Evolutionary conservation across 495 filamentous ascomycete species (phyloP).

Genomic region (Ramalina intermedia): DNA sequence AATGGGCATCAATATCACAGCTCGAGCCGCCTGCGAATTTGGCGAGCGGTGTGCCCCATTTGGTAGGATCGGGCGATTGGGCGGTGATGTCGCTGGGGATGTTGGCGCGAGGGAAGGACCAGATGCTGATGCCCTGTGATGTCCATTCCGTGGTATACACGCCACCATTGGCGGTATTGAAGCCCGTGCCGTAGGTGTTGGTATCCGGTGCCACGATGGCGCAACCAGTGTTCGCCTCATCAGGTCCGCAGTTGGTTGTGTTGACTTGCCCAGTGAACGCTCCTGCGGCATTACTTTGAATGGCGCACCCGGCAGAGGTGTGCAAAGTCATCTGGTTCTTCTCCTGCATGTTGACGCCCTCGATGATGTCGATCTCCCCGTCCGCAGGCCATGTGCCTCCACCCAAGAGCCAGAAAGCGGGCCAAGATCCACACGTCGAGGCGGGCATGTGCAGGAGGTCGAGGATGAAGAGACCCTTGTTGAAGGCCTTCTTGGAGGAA

Average conservation of each 20-base stretch:
- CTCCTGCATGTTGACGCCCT: conserved; percentile 44
- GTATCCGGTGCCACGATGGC: conserved; percentile 2
- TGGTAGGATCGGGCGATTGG: conserved; percentile 42
- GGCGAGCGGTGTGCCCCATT: conserved; percentile 57
- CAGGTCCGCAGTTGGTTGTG: conserved; percentile 10
- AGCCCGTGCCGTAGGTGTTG: conserved; percentile 43
- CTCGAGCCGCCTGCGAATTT: conserved; percentile 33
- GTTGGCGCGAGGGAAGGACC: conserved; percentile 54
- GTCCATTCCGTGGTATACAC: conserved; percentile 72
- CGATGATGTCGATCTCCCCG: conserved; percentile 64
- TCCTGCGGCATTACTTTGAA: conserved; percentile 13
- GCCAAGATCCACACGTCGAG: conserved; percentile 43
- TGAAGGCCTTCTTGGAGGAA: conserved; percentile 37
- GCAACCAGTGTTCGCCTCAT: conserved; percentile 29
- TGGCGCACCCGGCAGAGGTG: conserved; percentile 42
- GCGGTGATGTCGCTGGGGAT: conserved; percentile 47
- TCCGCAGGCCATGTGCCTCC: conserved; percentile 45
- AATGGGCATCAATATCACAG: conserved; percentile 54
- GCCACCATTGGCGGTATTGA: conserved; percentile 63
- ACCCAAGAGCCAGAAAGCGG: conserved; percentile 43
- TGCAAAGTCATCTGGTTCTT: conserved; percentile 53
- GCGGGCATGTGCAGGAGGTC: conserved; percentile 44
- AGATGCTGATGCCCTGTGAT: conserved; percentile 50
- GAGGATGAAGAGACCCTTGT: conserved; percentile 41
- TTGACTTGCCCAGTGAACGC: conserved; percentile 4